Evolutionary conservation across 306 rosid genomes (phyloP).

Genomic region (Acacia confusa): DNA sequence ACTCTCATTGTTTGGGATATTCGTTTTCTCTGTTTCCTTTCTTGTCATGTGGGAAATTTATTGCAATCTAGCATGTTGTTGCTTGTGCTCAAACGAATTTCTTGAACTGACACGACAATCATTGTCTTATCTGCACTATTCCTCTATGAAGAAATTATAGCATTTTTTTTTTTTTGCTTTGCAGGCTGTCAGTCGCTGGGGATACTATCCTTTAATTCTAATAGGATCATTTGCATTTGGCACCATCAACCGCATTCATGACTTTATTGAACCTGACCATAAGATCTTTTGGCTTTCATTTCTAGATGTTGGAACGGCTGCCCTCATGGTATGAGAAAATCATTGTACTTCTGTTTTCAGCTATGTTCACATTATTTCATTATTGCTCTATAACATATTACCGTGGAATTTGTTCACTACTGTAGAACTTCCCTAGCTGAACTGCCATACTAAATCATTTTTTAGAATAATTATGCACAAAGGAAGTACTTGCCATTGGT

Average conservation of each 20-base stretch:
- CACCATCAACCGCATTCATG: slow-evolving; percentile 89
- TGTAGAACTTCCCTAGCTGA: slow-evolving; percentile 13
- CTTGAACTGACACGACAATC: not conserved
- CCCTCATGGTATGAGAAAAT: slow-evolving; percentile 77
- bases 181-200: slow-evolving; percentile 95
- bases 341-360: slow-evolving; percentile 22
- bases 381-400: slow-evolving; percentile 7
- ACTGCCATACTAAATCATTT: not conserved
- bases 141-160: not conserved
- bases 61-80: not conserved
- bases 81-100: slow-evolving; percentile 15
- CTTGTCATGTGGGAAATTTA: slow-evolving; percentile 7
- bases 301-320: slow-evolving; percentile 91
- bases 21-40: not conserved
- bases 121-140: slow-evolving; percentile 13
- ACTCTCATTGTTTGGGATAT: not conserved
- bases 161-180: slow-evolving; percentile 26
- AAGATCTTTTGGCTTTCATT: slow-evolving; percentile 91
- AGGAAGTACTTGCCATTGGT: not conserved
- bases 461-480: not conserved
- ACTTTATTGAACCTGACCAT: slow-evolving; percentile 83
- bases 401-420: slow-evolving; percentile 4
- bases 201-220: slow-evolving; percentile 93
- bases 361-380: slow-evolving; percentile 13
- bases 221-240: slow-evolving; percentile 97